phyloP scores from a whole-genome alignment of 2,329 filamentous ascomycete genomes.

The Diaporthe helianthi region DNA sequence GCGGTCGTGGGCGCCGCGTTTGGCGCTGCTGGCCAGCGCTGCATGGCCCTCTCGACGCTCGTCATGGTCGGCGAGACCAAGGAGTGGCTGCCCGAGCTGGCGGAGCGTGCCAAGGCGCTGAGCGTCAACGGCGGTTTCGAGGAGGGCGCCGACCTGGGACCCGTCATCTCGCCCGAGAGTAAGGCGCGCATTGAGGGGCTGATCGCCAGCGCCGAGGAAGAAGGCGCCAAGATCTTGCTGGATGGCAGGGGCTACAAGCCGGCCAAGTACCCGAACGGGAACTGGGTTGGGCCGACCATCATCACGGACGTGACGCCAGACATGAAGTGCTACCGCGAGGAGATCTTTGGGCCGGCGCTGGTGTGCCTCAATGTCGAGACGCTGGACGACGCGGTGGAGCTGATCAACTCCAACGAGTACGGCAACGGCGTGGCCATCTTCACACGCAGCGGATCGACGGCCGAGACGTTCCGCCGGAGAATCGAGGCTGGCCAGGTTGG shows the following conservation, averaged over 20 bases:
- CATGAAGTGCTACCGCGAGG: constrained; percentile 85
- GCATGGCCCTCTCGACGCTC: constrained; percentile 84
- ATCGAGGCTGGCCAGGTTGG: constrained; percentile 88
- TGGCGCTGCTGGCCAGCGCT: constrained; percentile 83
- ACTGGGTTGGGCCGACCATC: constrained; percentile 85
- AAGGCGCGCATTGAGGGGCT: constrained; percentile 80
- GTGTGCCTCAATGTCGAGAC: constrained; percentile 81
- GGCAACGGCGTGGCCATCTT: constrained; percentile 89
- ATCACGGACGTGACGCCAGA: constrained; percentile 80
- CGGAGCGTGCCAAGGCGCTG: constrained; percentile 75
- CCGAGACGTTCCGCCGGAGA: constrained; percentile 77
- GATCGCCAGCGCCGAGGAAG: constrained; percentile 78
- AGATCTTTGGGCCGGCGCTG: constrained; percentile 86
- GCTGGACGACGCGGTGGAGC: constrained; percentile 78
- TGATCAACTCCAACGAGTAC: constrained; percentile 88
- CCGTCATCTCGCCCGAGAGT: constrained; percentile 80
- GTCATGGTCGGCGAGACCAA: constrained; percentile 87
- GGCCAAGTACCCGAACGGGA: constrained; percentile 81
- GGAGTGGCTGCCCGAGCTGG: constrained; percentile 80
- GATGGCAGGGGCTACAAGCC: constrained; percentile 80
- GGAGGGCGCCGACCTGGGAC: constrained; percentile 78
- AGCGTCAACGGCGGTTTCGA: constrained; percentile 84
- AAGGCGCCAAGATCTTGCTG: constrained; percentile 83
- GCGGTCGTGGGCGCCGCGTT: constrained; percentile 85
- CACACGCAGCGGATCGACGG: constrained; percentile 78